A percentile compares a stretch with the other conserved stretches of the same genome.
Conservation (phyloP, 768 basidiomycete genomes). For the Chiua virens region DNA sequence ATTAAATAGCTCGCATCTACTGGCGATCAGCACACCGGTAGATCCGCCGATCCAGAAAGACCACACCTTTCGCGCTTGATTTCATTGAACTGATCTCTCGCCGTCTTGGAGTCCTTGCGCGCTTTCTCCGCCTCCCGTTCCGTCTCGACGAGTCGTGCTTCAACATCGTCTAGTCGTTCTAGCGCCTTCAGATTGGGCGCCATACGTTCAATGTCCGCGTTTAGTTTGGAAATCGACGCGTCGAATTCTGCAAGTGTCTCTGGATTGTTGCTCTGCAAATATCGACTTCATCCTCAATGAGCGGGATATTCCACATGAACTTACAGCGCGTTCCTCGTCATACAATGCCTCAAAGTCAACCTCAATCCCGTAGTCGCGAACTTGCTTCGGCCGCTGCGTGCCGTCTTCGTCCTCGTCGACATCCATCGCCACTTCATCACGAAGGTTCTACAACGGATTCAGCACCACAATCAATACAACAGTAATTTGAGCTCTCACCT, state of each 20-base stretch:
- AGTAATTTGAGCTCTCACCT: slow-evolving; percentile 49
- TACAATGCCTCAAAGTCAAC: slow-evolving; percentile 77
- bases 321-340: slow-evolving; percentile 71
- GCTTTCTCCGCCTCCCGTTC: slow-evolving; percentile 93
- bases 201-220: slow-evolving; percentile 85
- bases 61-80: slow-evolving; percentile 75
- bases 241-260: slow-evolving; percentile 75
- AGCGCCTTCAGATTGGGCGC: slow-evolving; percentile 97
- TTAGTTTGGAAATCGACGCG: slow-evolving; percentile 65
- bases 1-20: slow-evolving; percentile 82
- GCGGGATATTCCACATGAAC: slow-evolving; percentile 11
- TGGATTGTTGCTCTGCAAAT: slow-evolving; percentile 53
- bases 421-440: slow-evolving; percentile 89
- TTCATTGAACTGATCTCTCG: slow-evolving; percentile 91
- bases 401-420: slow-evolving; percentile 87
- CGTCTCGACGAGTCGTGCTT: slow-evolving; percentile 81
- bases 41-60: background rate
- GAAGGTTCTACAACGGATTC: slow-evolving; percentile 56
- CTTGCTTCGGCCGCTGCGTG: slow-evolving; percentile 68
- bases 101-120: slow-evolving; percentile 82
- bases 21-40: slow-evolving; percentile 1
- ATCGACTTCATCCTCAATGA: background rate
- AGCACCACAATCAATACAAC: background rate
- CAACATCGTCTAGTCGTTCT: slow-evolving; percentile 83
- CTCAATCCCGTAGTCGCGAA: slow-evolving; percentile 85